Percentiles rank a stretch among this genome's conserved stretches.
Conservation (phyloP, 2,329 filamentous ascomycete species). For the Aspergillus terreus region DNA sequence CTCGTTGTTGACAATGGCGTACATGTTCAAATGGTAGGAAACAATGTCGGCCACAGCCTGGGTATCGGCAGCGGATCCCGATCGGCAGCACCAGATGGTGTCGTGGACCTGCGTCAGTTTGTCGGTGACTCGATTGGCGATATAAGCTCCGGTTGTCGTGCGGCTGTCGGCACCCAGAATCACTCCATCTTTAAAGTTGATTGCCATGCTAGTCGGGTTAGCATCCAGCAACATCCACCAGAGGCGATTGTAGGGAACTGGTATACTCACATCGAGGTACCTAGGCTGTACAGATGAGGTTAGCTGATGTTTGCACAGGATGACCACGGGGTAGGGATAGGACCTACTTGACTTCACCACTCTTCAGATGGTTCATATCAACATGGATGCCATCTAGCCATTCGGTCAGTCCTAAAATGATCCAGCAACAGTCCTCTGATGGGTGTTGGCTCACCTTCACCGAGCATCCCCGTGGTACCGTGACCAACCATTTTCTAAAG, state of each 20-base stretch:
- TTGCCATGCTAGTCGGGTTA: conserved; percentile 72
- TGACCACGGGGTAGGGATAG: not conserved
- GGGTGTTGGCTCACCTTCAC: conserved; percentile 37
- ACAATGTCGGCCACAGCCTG: conserved; percentile 98
- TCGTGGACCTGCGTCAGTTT: conserved; percentile 98
- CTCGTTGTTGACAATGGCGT: conserved; percentile 84
- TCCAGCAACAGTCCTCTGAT: conserved; percentile 4
- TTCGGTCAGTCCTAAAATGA: conserved; percentile 11
- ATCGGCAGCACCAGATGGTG: conserved; percentile 99
- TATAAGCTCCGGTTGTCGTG: conserved; percentile 96
- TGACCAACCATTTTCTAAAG: conserved; percentile 37
- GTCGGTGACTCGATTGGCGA: conserved; percentile 98
- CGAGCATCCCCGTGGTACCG: conserved; percentile 41
- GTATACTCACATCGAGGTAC: conserved; percentile 84
- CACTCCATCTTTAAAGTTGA: conserved; percentile 97
- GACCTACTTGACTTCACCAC: conserved; percentile 95
- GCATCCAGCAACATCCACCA: conserved; percentile 3
- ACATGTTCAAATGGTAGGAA: conserved; percentile 91
- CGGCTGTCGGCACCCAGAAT: conserved; percentile 95
- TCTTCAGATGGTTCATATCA: conserved; percentile 98
- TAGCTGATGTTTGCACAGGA: conserved; percentile 26
- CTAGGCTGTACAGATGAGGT: conserved; percentile 59
- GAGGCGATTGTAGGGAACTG: too few relatives aligned
- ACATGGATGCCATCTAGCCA: conserved; percentile 91
- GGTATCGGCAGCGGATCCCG: conserved; percentile 93